Evolutionary conservation across 2,329 filamentous ascomycete genomes (phyloP).

Genomic region (Penicillium glabrum): DNA sequence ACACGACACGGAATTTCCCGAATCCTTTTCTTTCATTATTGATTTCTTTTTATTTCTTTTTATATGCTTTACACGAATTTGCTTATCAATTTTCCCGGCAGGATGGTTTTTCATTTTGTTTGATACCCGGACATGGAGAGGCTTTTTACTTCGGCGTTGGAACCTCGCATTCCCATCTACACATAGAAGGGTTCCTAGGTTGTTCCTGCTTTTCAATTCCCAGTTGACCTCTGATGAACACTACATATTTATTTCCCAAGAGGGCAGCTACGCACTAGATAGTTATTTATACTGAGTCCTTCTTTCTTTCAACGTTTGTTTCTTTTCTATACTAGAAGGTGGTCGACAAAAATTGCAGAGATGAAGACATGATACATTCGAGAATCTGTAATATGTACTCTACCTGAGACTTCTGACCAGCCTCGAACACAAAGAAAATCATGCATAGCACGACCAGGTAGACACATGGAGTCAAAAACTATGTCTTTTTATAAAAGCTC

Average conservation of each 20-base stretch:
- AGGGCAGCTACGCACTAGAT: neutral
- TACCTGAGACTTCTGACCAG: too few species aligned
- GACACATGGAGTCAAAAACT: too few species aligned
- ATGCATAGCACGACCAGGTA: too few species aligned
- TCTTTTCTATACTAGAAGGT: neutral
- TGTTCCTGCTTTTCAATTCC: neutral
- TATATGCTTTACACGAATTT: neutral
- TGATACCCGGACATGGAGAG: slow-evolving; percentile 17
- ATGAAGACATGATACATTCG: neutral
- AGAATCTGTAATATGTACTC: neutral
- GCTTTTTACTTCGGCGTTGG: slow-evolving; percentile 9
- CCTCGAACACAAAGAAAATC: too few species aligned
- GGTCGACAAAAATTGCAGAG: neutral
- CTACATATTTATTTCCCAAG: neutral
- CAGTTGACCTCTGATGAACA: neutral
- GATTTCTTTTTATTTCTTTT: neutral
- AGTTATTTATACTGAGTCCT: neutral
- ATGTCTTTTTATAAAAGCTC: too few species aligned
- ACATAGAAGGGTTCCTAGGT: slow-evolving; percentile 1
- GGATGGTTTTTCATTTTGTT: slow-evolving; percentile 7
- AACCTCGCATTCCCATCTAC: slow-evolving; percentile 3
- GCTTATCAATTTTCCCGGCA: slow-evolving; percentile 2
- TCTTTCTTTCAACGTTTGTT: neutral
- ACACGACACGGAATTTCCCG: neutral
- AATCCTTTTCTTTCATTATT: neutral